Evolutionary conservation across 192 early-diverging fungal species (phyloP), one percentile per base, ranked within the genome.

Genomic region (Mortierella hygrophila): DNA sequence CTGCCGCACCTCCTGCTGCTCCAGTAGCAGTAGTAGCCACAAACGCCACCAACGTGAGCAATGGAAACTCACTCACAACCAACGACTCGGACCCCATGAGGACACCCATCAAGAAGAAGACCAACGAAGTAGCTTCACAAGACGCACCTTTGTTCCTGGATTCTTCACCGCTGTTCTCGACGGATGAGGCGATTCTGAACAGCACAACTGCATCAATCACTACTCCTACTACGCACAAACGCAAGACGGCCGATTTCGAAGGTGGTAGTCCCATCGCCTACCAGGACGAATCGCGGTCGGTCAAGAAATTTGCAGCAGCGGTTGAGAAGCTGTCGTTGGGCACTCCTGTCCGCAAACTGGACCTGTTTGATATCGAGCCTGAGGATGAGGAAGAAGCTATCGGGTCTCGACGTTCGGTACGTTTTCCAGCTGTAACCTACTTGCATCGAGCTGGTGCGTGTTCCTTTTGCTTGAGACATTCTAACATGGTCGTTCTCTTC

Each of bases 261-360:
- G 76, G 70, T 2, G 75, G 73, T 3, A 80, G 78, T 54, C 70
- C 74, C 7, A 21, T 77, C 32, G 26, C 75, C 29, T 38, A 47
- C 38, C 55, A 40, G 29, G 74, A 77, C 10, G 78, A 85, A 40
- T 47, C 84, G 0, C 74, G 47, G 15, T 77, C 79, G 0, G 84
- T 75, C 72, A 86, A 86, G 49, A 80, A 80, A 75, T 86, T 86
- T 81, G 84, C 84, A 4, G 84, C 84, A 8, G 79, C 70, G 9
- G 84, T 86, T 65, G 74, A 81, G n/a, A 80, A 78, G 23, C 42
- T 86, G 42, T 78, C 84, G 4, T 57, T 86, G 57, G 29, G 69
- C 29, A 65, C 79, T 16, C 78, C 84, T 23, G 76, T 77, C 6
- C 57, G 68, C 38, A 77, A 81, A 42, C 40, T 77, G 49, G 21